A percentile compares a stretch with the other conserved stretches of the same genome.
phyloP scores from a whole-genome alignment of 805 yeast genomes.

The Candida takata region DNA sequence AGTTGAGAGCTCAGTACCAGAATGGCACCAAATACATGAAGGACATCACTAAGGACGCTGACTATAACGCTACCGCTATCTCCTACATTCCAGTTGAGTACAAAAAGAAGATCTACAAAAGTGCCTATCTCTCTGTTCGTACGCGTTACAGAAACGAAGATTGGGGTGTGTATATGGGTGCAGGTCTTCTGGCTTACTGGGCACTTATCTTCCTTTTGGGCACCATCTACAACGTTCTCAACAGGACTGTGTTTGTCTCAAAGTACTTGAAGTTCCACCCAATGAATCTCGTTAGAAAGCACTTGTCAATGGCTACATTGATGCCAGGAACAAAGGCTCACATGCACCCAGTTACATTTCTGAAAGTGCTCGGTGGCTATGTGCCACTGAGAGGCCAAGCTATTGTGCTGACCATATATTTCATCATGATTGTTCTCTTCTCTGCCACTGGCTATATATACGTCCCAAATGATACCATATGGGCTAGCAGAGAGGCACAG shows the following conservation, averaged over 20 bases:
- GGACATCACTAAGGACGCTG: slow-evolving; percentile 25
- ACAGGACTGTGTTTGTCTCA: slow-evolving; percentile 13
- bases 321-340: slow-evolving; percentile 12
- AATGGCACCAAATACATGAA: slow-evolving; percentile 34
- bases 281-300: slow-evolving; percentile 12
- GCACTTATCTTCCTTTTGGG: slow-evolving; percentile 35
- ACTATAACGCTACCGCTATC: slow-evolving; percentile 28
- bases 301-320: slow-evolving; percentile 6
- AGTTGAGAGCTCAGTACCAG: slow-evolving; percentile 30
- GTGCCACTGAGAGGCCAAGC: slow-evolving; percentile 21
- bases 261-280: slow-evolving; percentile 12
- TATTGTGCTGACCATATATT: slow-evolving; percentile 29
- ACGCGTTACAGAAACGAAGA: slow-evolving; percentile 30
- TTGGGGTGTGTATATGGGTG: slow-evolving; percentile 39
- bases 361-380: slow-evolving; percentile 15
- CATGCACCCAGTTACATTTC: slow-evolving; percentile 11
- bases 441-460: slow-evolving; percentile 15
- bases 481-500: slow-evolving; percentile 14
- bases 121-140: slow-evolving; percentile 21
- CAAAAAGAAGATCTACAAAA: slow-evolving; percentile 20
- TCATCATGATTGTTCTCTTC: slow-evolving; percentile 18
- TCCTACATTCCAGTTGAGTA: slow-evolving; percentile 33
- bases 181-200: slow-evolving; percentile 44
- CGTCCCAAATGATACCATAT: slow-evolving; percentile 15
- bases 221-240: slow-evolving; percentile 24